phyloP scores from a whole-genome alignment of 106 monocot species.

The Agapanthus africanus region DNA sequence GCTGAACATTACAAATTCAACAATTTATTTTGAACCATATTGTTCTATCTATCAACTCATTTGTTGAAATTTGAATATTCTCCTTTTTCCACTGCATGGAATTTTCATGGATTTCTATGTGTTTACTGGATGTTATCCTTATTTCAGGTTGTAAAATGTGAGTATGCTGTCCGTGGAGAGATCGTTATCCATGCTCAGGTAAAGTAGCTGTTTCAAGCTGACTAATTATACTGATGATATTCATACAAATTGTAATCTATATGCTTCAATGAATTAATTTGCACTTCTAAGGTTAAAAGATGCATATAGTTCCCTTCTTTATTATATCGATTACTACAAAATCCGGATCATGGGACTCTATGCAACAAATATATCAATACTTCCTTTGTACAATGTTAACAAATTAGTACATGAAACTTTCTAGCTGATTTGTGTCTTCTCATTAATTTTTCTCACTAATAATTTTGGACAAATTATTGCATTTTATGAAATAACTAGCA shows the following conservation, averaged over 20 bases:
- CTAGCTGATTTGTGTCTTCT: not conserved
- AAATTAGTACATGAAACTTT: not conserved
- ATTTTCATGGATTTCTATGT: conserved; percentile 7
- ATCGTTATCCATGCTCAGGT: conserved; percentile 70
- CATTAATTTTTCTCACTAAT: not conserved
- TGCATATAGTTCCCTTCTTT: not conserved
- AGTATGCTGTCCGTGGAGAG: conserved; percentile 78
- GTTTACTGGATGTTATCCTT: not conserved
- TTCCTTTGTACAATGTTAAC: not conserved
- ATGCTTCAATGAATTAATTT: not conserved
- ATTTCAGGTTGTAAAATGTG: conserved; percentile 57
- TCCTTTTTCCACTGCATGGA: not conserved
- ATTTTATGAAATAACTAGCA: not conserved
- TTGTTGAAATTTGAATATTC: not conserved
- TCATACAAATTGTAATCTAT: not conserved
- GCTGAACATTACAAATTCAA: not conserved
- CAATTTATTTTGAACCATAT: not conserved
- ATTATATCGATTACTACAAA: not conserved
- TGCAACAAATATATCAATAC: not conserved
- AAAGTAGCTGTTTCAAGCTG: not conserved
- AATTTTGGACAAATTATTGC: not conserved
- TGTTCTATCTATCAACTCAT: not conserved
- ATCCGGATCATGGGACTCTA: too few species aligned
- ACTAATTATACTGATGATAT: not conserved
- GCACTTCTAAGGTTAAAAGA: not conserved